Evolutionary conservation across 2,329 filamentous ascomycete genomes (phyloP).

Genomic region (Aureobasidium vineae): DNA sequence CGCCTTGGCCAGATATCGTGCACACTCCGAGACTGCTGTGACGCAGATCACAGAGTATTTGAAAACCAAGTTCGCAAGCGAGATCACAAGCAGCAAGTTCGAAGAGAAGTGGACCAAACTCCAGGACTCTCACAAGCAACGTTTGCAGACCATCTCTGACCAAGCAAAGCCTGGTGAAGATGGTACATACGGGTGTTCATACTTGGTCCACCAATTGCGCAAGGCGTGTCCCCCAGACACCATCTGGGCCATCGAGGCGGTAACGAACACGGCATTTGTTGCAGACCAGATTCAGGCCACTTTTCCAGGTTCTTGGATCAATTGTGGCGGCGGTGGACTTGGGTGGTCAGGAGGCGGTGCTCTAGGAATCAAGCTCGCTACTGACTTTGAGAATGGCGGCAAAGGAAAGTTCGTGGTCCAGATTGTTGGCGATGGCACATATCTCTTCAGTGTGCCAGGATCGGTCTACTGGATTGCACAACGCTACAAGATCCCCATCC

Average conservation of each 20-base stretch:
- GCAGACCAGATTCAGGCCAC: constrained; percentile 69
- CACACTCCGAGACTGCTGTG: constrained; percentile 56
- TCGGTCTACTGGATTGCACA: constrained; percentile 68
- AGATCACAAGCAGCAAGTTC: constrained; percentile 45
- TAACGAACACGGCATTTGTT: constrained; percentile 67
- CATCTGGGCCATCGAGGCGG: constrained; percentile 74
- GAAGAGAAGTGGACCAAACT: constrained; percentile 55
- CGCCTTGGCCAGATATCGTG: constrained; percentile 53
- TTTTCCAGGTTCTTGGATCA: constrained; percentile 71
- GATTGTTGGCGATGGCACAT: constrained; percentile 67
- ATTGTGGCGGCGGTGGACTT: constrained; percentile 76
- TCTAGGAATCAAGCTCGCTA: constrained; percentile 72
- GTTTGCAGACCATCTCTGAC: constrained; percentile 60
- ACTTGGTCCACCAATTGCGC: constrained; percentile 56
- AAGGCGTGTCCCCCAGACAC: constrained; percentile 61
- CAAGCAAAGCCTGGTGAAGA: constrained; percentile 59
- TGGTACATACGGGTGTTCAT: constrained; percentile 61
- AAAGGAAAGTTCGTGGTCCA: constrained; percentile 62
- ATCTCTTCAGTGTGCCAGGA: constrained; percentile 63
- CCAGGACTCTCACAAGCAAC: constrained; percentile 57
- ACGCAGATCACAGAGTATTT: constrained; percentile 68
- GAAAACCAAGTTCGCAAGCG: constrained; percentile 46
- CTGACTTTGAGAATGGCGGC: constrained; percentile 50
- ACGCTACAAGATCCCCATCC: constrained; percentile 63
- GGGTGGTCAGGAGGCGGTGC: constrained; percentile 77